Base-by-base conservation (phyloP, 164 flowering plant genomes). In the Dillenia suffruticosa region DNA sequence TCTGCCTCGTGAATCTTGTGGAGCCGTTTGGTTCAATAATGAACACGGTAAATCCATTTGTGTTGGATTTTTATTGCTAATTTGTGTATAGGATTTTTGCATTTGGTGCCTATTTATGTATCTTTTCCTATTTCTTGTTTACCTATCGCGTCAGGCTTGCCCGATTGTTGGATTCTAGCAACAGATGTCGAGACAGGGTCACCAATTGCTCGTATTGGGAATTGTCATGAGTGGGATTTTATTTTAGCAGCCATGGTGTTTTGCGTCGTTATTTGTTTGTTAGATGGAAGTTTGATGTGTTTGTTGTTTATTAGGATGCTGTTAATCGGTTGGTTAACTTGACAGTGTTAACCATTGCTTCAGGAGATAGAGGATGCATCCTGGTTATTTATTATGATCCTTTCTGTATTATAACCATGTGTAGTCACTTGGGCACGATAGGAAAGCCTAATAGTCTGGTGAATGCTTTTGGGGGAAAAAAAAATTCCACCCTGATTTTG, bases 131-230 rank as follows among this genome's bases (percentile, higher is more conserved):
- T 3, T 46, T 0, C 52, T 52, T 69, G 24, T 70, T 56, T 71
- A 94, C 96, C 79, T 4, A 79, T 94, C 63, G 56, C 83, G 51
- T 84, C 98, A 7, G 90, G 82, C 15, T 94, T 97, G n/a, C 82
- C 83, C 12, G 97, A 91, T 70, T 70, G 72, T 62, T 87, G 97
- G 0, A 81, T 94, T 71, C 77, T 83, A 2, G 86, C 90, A 12
- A 89, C 89, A 1, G 96, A 94, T 77, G 82, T 86, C 44, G 95
- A 89, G 72, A 89, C 96, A 11, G 96, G 98, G 26, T 44, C 83
- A 4, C 48, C 68, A 2, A 75, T 87, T 71, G 84, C 82, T 59
- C 93, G 92, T 19, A 63, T 91, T 50, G 88, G 83, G 63, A 74
- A 82, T 77, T 79, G 96, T 44, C 98, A 94, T 73, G 87, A 65